Base-by-base conservation (phyloP, 352 stramenopile species). In the Pythium folliculosum region DNA sequence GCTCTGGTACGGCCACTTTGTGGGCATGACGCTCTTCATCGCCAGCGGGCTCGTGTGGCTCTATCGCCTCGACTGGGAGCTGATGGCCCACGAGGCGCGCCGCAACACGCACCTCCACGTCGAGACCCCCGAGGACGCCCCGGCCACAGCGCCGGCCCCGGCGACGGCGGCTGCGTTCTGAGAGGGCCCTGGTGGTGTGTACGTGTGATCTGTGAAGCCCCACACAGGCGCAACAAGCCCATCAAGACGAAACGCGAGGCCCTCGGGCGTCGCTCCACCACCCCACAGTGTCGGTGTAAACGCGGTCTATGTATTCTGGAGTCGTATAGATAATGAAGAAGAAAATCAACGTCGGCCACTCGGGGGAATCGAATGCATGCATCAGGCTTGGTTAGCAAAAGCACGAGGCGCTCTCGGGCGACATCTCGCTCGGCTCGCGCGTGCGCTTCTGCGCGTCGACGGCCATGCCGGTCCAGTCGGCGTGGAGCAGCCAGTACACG, bases 381-480 rank as follows among this genome's bases (percentile, higher is more conserved):
- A 40, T 14, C 8, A 1, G 35, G 8, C 35, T 1, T 50, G 49
- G 72, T 52, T 51, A 77, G 60, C 68, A 80, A 9, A 77, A 50
- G 22, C 70, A 76, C 57, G 60, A 54, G 1, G 53, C 21, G 17
- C 17, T 25, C 13, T 71, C 53, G 10, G 74, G 71, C 14, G 71
- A 76, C 23, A 65, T 43, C 30, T 81, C 75, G 17, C 58, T 43
- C 3, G 77, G 71, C 22, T 84, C 77, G 14, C 70, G 72, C 37
- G 81, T 90, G 38, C 83, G 79, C 66, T 86, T 71, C 60, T 87
- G 69, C 7, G 84, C 84, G 25, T 89, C 76, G 32, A 78, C 71
- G 1, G 87, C 82, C 69, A 97, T 75, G 44, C 80, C 66, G 1
- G 71, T 49, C 90, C 90, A 97, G 65, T 96, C 80, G 25, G 82